Evolutionary conservation across 768 basidiomycete genomes (phyloP).

Genomic region (Rhodocollybia butyracea): DNA sequence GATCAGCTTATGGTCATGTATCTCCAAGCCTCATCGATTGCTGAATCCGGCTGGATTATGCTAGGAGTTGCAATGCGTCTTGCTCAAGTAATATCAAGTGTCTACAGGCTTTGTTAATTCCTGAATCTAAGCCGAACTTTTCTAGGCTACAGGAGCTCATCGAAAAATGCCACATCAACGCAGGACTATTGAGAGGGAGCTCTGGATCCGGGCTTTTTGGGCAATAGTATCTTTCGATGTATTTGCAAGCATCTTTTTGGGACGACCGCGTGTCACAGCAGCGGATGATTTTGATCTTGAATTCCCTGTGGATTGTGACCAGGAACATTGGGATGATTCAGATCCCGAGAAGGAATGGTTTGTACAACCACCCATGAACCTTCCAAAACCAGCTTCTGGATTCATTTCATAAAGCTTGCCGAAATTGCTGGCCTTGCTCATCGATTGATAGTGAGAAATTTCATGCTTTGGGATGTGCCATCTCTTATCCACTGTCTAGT

Average conservation of each 20-base stretch:
- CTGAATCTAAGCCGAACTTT: no score
- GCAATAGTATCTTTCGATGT: constrained; percentile 17
- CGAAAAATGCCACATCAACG: neutral
- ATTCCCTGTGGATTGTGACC: constrained; percentile 52
- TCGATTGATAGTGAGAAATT: constrained; percentile 45
- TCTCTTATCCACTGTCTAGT: neutral
- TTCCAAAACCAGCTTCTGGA: constrained; percentile 26
- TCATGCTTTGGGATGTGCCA: neutral
- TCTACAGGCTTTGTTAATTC: no score
- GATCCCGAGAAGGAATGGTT: constrained; percentile 34
- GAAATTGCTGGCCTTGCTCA: constrained; percentile 48
- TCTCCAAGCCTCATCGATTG: constrained; percentile 43
- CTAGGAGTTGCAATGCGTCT: no score
- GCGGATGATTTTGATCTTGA: constrained; percentile 42
- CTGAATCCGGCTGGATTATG: constrained; percentile 53
- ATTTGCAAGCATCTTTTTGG: constrained; percentile 34
- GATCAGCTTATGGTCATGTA: constrained; percentile 41
- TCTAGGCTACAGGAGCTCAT: no score
- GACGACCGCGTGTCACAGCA: constrained; percentile 35
- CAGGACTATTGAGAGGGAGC: constrained; percentile 37
- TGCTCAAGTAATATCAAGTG: constrained; percentile 45
- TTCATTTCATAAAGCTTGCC: constrained; percentile 37
- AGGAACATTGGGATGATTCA: constrained; percentile 51
- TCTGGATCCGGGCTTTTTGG: constrained; percentile 76
- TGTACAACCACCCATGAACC: constrained; percentile 40